Percentiles rank a stretch among this genome's conserved stretches.
phyloP scores from a whole-genome alignment of 1,284 basidiomycete species.

The Cystobasidium slooffiae region DNA sequence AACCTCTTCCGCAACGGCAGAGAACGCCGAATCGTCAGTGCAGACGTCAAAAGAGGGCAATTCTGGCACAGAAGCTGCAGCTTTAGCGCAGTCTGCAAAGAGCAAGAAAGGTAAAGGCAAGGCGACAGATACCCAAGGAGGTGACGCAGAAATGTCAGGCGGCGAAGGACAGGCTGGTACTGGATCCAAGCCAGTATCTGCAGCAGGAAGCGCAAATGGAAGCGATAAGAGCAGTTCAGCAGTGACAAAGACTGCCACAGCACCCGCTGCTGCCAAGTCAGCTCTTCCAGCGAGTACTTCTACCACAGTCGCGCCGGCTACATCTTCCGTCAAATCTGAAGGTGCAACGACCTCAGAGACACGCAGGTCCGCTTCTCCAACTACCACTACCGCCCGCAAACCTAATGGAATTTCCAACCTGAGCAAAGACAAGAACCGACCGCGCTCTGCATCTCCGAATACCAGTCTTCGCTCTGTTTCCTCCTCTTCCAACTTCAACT shows the following conservation, averaged over 20 bases:
- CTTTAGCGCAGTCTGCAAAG: background rate
- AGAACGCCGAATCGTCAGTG: too few species aligned
- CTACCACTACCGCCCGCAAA: background rate
- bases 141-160: background rate
- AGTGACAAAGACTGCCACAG: background rate
- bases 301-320: background rate
- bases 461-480: constrained; percentile 19
- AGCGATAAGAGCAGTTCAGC: background rate
- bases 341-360: background rate
- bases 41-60: background rate
- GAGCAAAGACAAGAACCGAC: constrained; percentile 27
- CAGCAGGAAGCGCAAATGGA: constrained; percentile 2
- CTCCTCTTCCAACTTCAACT: constrained; percentile 11
- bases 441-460: constrained; percentile 34
- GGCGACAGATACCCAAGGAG: background rate
- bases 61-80: background rate
- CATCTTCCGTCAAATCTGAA: background rate
- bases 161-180: background rate
- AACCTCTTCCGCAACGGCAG: background rate
- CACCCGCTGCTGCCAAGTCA: constrained; percentile 3
- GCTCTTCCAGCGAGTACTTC: background rate
- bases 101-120: constrained; percentile 21
- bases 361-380: constrained; percentile 22
- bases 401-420: background rate
- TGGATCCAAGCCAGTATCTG: background rate